Evolutionary conservation across 2,329 filamentous ascomycete species (phyloP).

Genomic region (Pseudopithomyces maydicus): DNA sequence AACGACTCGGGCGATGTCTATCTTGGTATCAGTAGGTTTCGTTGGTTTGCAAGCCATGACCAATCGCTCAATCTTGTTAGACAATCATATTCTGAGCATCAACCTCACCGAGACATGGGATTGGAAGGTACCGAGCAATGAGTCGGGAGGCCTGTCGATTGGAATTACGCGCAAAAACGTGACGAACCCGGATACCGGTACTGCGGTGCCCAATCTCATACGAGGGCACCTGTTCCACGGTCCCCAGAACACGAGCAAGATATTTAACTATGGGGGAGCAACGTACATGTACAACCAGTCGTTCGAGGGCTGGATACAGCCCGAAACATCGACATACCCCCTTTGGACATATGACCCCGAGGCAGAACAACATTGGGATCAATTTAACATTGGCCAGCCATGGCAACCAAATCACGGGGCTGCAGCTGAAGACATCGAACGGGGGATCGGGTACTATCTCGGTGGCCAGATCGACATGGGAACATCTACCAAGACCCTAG

Average conservation of each 20-base stretch:
- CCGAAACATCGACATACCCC: constrained; percentile 21
- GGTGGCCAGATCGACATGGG: constrained; percentile 48
- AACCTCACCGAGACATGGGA: constrained; percentile 25
- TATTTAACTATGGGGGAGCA: constrained; percentile 27
- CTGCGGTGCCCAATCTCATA: constrained; percentile 23
- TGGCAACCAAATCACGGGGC: constrained; percentile 45
- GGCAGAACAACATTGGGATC: constrained; percentile 17
- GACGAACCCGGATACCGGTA: constrained; percentile 22
- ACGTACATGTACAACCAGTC: constrained; percentile 26
- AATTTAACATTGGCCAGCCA: constrained; percentile 19
- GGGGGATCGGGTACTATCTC: constrained; percentile 46
- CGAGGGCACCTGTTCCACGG: constrained; percentile 33
- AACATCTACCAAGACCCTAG: constrained; percentile 25
- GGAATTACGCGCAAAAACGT: constrained; percentile 20
- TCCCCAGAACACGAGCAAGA: constrained; percentile 13
- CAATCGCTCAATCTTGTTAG: constrained; percentile 12
- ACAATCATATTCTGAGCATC: constrained; percentile 25
- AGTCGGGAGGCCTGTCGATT: constrained; percentile 12
- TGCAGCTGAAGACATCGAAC: constrained; percentile 44
- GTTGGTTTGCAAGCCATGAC: neutral
- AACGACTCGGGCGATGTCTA: constrained; percentile 11
- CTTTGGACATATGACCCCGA: constrained; percentile 24
- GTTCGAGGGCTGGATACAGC: constrained; percentile 16
- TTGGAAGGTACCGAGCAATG: constrained; percentile 22
- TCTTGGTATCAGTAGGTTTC: constrained; percentile 18